A percentile compares a stretch with the other conserved stretches of the same genome.
Conservation (phyloP, 108 stramenopile genomes). For the Cyclostephanos tholiformis region DNA sequence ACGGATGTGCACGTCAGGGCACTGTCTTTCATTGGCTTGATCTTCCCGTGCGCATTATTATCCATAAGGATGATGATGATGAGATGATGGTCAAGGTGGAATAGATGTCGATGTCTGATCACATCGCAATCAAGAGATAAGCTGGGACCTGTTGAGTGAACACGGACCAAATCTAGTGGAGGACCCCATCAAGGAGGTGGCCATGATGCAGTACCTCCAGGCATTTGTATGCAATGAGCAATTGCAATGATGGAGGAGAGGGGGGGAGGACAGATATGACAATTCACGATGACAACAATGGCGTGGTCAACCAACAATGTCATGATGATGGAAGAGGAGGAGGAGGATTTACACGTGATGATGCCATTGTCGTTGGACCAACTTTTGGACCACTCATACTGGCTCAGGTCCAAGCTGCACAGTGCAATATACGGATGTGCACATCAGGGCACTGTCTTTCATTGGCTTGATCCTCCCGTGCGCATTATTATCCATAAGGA, state of each 20-base stretch:
- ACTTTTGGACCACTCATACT: no score
- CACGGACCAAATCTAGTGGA: conserved; percentile 70
- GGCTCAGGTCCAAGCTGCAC: no score
- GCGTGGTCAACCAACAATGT: background rate
- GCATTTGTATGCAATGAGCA: conserved; percentile 40
- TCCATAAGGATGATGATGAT: background rate
- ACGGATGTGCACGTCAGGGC: conserved; percentile 76
- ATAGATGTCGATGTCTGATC: conserved; percentile 72
- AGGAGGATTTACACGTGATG: conserved; percentile 66
- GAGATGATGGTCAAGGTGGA: no score
- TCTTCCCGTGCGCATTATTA: conserved; percentile 15
- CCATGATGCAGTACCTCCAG: conserved; percentile 80
- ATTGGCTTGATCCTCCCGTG: no score
- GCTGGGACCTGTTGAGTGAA: conserved; percentile 65
- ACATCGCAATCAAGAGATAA: conserved; percentile 87
- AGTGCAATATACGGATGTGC: no score
- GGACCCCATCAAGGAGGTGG: conserved; percentile 84
- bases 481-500: no score
- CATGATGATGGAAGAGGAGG: conserved; percentile 30
- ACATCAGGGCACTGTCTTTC: no score
- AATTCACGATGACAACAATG: conserved; percentile 12
- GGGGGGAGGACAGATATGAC: background rate
- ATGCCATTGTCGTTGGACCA: conserved; percentile 77
- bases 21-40: conserved; percentile 59
- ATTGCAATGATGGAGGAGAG: background rate